phyloP scores from a whole-genome alignment of 805 yeast genomes.

The Komagataella ulmi region DNA sequence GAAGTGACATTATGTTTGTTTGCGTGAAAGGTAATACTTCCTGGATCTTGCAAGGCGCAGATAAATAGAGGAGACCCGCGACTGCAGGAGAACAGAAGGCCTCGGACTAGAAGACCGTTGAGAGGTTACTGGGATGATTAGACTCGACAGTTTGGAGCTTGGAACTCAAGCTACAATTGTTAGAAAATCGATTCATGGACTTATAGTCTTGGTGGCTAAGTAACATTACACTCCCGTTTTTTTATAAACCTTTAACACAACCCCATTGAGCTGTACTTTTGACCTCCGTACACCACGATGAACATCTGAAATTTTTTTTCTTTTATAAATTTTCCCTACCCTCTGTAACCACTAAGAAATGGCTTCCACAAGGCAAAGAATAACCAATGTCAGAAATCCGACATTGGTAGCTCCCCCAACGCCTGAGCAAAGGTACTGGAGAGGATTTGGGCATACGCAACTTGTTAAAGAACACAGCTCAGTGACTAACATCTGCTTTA shows the following conservation, averaged over 20 bases:
- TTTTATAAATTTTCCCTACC: not conserved
- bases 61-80: not conserved
- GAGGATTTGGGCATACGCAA: slow-evolving; percentile 73
- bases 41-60: not conserved
- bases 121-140: no score
- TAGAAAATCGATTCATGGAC: not conserved
- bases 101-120: not conserved
- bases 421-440: slow-evolving; percentile 91
- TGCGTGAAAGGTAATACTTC: not conserved
- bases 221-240: no score
- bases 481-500: slow-evolving; percentile 77
- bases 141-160: no score
- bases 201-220: no score
- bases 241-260: no score
- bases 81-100: not conserved
- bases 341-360: slow-evolving; percentile 19
- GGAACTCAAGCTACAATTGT: not conserved
- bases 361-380: slow-evolving; percentile 63
- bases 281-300: slow-evolving; percentile 6
- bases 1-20: not conserved
- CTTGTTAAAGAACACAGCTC: slow-evolving; percentile 89
- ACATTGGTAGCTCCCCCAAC: slow-evolving; percentile 75
- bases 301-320: slow-evolving; percentile 1
- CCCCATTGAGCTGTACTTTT: not conserved
- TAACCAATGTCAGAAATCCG: slow-evolving; percentile 55